Evolutionary conservation across 495 filamentous ascomycete genomes (phyloP).

Genomic region (Halenospora varia): DNA sequence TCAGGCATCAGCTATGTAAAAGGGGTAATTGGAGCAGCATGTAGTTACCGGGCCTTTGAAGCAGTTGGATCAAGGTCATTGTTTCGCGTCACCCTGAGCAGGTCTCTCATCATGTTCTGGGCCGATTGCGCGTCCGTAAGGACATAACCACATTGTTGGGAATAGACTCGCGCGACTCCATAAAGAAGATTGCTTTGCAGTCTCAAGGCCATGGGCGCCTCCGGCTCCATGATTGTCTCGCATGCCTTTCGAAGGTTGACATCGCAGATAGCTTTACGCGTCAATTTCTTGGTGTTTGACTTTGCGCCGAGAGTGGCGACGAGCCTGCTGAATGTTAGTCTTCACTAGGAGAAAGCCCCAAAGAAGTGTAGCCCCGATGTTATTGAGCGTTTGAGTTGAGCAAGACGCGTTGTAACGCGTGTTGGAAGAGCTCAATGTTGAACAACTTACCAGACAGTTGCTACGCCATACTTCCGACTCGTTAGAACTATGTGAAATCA

Average conservation of each 20-base stretch:
- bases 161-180: conserved; percentile 79
- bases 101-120: conserved; percentile 64
- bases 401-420: no score
- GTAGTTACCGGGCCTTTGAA: conserved; percentile 74
- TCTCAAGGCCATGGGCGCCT: conserved; percentile 84
- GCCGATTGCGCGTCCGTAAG: conserved; percentile 74
- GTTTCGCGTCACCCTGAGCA: conserved; percentile 46
- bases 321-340: conserved; percentile 75
- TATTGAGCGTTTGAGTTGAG: no score
- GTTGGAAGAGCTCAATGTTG: no score
- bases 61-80: conserved; percentile 65
- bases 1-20: no score
- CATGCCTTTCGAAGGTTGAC: conserved; percentile 87
- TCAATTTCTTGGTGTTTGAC: conserved; percentile 68
- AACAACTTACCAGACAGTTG: conserved; percentile 79
- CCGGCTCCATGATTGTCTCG: conserved; percentile 76
- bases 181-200: conserved; percentile 89
- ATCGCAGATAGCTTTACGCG: conserved; percentile 80
- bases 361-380: no score
- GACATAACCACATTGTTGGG: conserved; percentile 82
- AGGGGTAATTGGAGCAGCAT: no score
- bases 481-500: conserved; percentile 65
- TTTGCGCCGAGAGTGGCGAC: conserved; percentile 84
- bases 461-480: conserved; percentile 82
- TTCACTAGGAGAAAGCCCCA: no score